Evolutionary conservation across 345 rosid genomes (phyloP), one percentile per base, ranked within the genome.

Genomic region (Pistacia atlantica): DNA sequence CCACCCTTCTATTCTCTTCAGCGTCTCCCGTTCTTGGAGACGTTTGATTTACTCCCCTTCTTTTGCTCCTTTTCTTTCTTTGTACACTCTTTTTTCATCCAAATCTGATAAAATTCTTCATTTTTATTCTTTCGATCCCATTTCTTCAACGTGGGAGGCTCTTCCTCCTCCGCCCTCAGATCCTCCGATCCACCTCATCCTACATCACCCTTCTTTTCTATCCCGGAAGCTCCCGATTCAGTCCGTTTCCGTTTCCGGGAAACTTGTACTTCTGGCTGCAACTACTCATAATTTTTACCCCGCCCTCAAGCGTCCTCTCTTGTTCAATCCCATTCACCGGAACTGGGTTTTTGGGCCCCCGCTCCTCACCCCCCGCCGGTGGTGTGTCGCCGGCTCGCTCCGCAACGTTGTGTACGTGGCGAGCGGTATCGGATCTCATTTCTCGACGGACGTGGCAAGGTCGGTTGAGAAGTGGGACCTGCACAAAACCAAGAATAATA

Each of bases 11-110:
- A 4, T 77, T 13, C 89, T 90, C 72, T 82, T 58, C 85, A 74
- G 85, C 38, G 84, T 90, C 64, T 86, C 87, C 75, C 82, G 73
- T 59, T 79, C 90, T n/a, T 90, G 93, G 93, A 83, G 89, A 0
- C 84, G 86, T 11, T 75, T 90, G 16, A 77, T 87, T 66, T 90
- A 87, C 75, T 79, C 84, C 10, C 84, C 90, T 28, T 60, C 83
- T 63, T 83, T 82, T 78, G 89, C 91, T 70, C 88, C 89, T 28
- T 84, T 78, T 68, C 85, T 77, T 14, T 86, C 89, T 67, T 65
- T 90, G 1, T 90, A 87, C 70, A 66, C 89, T 10, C 58, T 89
- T 22, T 75, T 84, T 56, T 77, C 89, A 8, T 79, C 87, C 22
- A 4, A 5, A 22, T 62, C 77, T 42, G 46, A 42, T 42, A 0